These are phyloP conservation scores for Stagonosporopsis cucurbitacearum DNA, from an alignment of 2,329 filamentous ascomycete genomes.

Conservation along the genomic window DNA sequence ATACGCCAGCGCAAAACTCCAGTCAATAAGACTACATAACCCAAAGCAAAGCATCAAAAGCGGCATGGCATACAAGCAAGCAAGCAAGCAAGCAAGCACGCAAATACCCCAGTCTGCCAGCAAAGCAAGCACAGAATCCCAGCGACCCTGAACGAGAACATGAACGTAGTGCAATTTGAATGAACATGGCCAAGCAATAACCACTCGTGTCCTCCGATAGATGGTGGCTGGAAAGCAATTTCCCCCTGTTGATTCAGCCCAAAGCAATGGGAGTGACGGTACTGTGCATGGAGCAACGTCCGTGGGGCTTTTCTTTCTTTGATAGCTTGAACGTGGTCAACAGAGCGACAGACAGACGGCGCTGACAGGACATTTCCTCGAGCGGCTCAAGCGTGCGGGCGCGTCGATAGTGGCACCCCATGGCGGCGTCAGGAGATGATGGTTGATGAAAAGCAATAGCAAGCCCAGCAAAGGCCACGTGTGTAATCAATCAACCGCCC, in stretches of 20 bases:
- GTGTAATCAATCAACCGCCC: conserved; percentile 41
- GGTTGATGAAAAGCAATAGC: conserved; percentile 4
- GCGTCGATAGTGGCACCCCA: background rate
- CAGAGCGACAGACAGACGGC: conserved; percentile 3
- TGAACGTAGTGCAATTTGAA: background rate
- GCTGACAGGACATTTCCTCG: background rate
- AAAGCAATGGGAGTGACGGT: conserved; percentile 6
- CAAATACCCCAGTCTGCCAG: background rate
- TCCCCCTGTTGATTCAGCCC: background rate
- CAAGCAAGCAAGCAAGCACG: too few relatives aligned
- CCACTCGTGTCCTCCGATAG: background rate
- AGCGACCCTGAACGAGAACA: background rate
- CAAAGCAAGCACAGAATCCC: background rate
- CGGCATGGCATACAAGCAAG: too few relatives aligned
- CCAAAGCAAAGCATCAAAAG: conserved; percentile 6
- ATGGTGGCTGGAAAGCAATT: background rate
- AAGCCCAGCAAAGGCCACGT: conserved; percentile 6
- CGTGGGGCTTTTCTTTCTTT: too few relatives aligned
- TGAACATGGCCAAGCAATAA: conserved; percentile 1
- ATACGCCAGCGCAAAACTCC: background rate
- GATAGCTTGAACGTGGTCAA: too few relatives aligned
- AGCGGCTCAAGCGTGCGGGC: background rate
- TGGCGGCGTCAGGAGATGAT: background rate
- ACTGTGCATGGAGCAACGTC: background rate
- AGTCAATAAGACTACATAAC: conserved; percentile 11